These are phyloP conservation scores for Limnomonas spitsbergensis DNA, from an alignment of 139 green algal species.

Conservation along the genomic window DNA sequence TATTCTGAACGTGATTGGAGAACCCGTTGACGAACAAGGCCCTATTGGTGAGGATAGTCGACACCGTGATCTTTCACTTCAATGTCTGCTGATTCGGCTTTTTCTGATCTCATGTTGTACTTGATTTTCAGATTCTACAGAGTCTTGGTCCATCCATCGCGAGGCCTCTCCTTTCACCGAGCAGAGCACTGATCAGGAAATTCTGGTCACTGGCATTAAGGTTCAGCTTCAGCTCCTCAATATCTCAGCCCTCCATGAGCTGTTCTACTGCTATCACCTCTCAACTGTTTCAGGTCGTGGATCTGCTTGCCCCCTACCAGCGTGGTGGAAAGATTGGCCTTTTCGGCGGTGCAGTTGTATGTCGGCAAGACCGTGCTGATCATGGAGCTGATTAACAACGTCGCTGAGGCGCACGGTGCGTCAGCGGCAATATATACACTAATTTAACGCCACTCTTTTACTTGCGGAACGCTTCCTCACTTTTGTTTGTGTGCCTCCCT, in stretches of 20 bases:
- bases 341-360: slow-evolving; percentile 95
- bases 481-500: neutral
- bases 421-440: too few relatives aligned
- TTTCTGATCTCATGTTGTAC: neutral
- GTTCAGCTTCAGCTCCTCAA: slow-evolving; percentile 56
- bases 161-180: slow-evolving; percentile 93
- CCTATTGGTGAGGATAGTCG: slow-evolving; percentile 72
- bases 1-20: slow-evolving; percentile 99
- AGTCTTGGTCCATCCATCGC: slow-evolving; percentile 90
- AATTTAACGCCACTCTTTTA: neutral
- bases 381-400: slow-evolving; percentile 99
- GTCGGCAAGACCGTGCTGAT: slow-evolving; percentile 99
- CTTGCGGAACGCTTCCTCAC: neutral
- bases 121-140: slow-evolving; percentile 67
- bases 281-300: slow-evolving; percentile 78
- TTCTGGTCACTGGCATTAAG: slow-evolving; percentile 99
- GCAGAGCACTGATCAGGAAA: slow-evolving; percentile 95
- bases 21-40: slow-evolving; percentile 96
- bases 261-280: too few relatives aligned
- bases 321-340: slow-evolving; percentile 98
- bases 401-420: slow-evolving; percentile 96
- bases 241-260: too few relatives aligned
- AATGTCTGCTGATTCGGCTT: neutral
- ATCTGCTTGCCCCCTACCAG: slow-evolving; percentile 98
- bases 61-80: neutral